phyloP scores from a whole-genome alignment of 2,329 filamentous ascomycete genomes.

The Alternaria brassicicola region DNA sequence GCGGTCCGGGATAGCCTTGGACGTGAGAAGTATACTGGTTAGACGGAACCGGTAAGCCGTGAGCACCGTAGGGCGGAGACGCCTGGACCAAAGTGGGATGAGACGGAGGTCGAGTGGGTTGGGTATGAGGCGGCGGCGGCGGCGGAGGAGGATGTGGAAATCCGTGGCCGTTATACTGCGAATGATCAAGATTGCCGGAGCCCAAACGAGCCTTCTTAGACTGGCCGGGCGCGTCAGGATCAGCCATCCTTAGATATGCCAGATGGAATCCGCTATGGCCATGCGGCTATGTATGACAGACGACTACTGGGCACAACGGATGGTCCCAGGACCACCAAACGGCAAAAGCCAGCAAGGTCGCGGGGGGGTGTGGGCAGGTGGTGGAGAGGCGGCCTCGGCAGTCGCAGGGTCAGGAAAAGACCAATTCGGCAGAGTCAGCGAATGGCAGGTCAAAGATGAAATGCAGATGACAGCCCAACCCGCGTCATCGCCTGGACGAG shows the following conservation, averaged over 20 bases:
- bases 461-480: slow-evolving; percentile 38
- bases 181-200: slow-evolving; percentile 36
- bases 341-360: slow-evolving; percentile 34
- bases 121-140: slow-evolving; percentile 39
- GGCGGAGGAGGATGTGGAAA: slow-evolving; percentile 42
- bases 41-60: slow-evolving; percentile 33
- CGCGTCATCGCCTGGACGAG: slow-evolving; percentile 45
- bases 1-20: slow-evolving; percentile 31
- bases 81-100: slow-evolving; percentile 41
- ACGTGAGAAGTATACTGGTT: slow-evolving; percentile 29
- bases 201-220: slow-evolving; percentile 48
- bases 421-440: slow-evolving; percentile 41
- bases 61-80: slow-evolving; percentile 36
- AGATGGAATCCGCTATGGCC: slow-evolving; percentile 47
- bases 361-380: slow-evolving; percentile 32
- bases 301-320: slow-evolving; percentile 24
- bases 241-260: slow-evolving; percentile 49
- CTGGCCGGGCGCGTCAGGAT: slow-evolving; percentile 48
- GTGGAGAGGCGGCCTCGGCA: slow-evolving; percentile 39
- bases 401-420: slow-evolving; percentile 34
- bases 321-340: slow-evolving; percentile 34
- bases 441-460: slow-evolving; percentile 34
- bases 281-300: slow-evolving; percentile 45
- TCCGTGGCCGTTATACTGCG: slow-evolving; percentile 42
- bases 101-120: slow-evolving; percentile 37